Base-by-base conservation (phyloP, 2,329 filamentous ascomycete genomes). In the Phialemoniopsis sp. region DNA sequence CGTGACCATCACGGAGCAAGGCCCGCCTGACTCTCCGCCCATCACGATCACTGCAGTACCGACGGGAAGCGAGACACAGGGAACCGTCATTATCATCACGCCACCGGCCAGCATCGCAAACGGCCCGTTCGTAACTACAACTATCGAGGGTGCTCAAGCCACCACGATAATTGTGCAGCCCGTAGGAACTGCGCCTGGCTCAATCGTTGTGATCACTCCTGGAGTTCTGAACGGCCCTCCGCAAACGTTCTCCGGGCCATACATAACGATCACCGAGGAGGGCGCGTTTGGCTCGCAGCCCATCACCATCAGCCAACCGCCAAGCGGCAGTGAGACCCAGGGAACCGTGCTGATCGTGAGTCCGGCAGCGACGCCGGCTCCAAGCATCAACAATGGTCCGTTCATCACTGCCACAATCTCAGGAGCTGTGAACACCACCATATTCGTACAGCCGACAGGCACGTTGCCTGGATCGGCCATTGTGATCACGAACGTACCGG, bases 301-400 rank as follows among this genome's bases (percentile, higher is more conserved):
- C 17, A 9, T 14, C 15, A 40, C 38, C 3, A 14, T 40, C 7
- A 40, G 32, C 5, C 10, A 19, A 5, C 32, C 38, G 30, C 38
- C 38, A 15, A 29, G 26, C 3, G 32, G 14, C 18, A 18, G 19
- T 5, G 32, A 30, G 10, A 28, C 32, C 14, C 18, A 26, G 15
- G 41, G 41, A 8, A 43, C 41, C 6, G 30, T 43, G 10, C 26
- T 43, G 4, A 34, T 43, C 1, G 37, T 40, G 37, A 26, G 12
- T 5, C 34, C 41, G 15, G 12, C 36, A 5, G 3, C 18, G 4
- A 26, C 21, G 10, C 21, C 21, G 6, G 6, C 21, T 6, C 6
- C 21, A 26, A 26, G 21, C 10, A 26, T 26, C 21, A 26, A 26
- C 21, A 26, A 26, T 10, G 21, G 21, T 10, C 21, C 21, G 10